Percentiles rank a stretch among this genome's conserved stretches.
phyloP scores from a whole-genome alignment of 2,329 filamentous ascomycete genomes.

The Cryphonectria naterciae region DNA sequence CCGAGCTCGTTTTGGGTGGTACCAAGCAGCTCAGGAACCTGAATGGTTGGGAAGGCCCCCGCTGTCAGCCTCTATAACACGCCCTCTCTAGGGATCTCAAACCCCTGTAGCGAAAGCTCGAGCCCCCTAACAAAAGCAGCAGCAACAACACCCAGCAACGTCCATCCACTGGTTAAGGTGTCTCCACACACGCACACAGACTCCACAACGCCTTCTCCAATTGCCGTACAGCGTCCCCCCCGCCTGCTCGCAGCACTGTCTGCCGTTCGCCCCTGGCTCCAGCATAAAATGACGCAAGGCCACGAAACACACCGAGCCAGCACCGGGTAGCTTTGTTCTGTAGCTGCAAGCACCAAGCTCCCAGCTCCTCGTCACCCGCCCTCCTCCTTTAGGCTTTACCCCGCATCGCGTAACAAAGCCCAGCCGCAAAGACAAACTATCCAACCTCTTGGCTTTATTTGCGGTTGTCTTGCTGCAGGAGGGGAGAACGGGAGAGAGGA shows the following conservation, averaged over 20 bases:
- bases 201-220: conserved; percentile 6
- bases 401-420: conserved; percentile 4
- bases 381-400: neutral
- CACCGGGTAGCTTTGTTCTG: neutral
- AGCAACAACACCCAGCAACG: neutral
- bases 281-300: neutral
- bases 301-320: neutral
- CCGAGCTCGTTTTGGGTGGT: conserved; percentile 99
- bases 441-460: neutral
- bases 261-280: neutral
- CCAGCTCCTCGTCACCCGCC: neutral
- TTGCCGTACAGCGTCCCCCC: conserved; percentile 2
- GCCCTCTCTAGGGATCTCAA: neutral
- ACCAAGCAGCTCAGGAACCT: conserved; percentile 82
- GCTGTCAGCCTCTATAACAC: conserved; percentile 12
- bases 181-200: neutral
- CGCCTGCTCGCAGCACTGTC: neutral
- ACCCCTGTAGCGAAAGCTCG: neutral
- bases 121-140: neutral
- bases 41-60: conserved; percentile 13
- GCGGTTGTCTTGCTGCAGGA: neutral
- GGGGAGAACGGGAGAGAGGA: neutral
- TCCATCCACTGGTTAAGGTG: neutral
- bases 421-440: conserved; percentile 6
- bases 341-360: neutral